Evolutionary conservation across 768 basidiomycete genomes (phyloP).

Genomic region (Collybia sp.): DNA sequence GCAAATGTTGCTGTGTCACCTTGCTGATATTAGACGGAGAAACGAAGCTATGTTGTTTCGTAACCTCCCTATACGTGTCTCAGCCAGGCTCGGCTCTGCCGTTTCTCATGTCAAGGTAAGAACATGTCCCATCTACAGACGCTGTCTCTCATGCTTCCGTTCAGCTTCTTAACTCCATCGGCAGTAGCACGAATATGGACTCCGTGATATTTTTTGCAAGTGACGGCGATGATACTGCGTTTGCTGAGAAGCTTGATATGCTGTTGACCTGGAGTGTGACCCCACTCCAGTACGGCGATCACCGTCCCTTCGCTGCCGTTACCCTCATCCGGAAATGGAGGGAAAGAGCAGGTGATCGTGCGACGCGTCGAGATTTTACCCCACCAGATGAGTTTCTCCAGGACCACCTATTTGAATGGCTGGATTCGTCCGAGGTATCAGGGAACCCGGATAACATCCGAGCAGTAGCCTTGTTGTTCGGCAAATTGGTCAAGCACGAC

Average conservation of each 20-base stretch:
- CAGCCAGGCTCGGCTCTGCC: conserved; percentile 57
- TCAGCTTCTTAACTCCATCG: conserved; percentile 76
- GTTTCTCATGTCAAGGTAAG: conserved; percentile 48
- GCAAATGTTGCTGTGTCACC: conserved; percentile 48
- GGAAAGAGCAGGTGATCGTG: conserved; percentile 55
- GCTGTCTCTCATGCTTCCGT: conserved; percentile 1
- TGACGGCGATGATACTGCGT: conserved; percentile 34
- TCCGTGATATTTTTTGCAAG: conserved; percentile 55
- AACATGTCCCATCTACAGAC: neutral
- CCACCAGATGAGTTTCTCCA: conserved; percentile 64
- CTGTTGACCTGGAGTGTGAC: conserved; percentile 81
- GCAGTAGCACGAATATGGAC: conserved; percentile 55
- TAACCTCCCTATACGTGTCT: conserved; percentile 56
- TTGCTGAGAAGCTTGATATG: conserved; percentile 67
- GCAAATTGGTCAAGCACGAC: conserved; percentile 63
- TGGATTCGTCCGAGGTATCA: conserved; percentile 63
- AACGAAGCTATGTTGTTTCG: conserved; percentile 81
- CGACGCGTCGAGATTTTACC: conserved; percentile 54
- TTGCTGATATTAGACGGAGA: conserved; percentile 66
- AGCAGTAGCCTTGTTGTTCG: conserved; percentile 64
- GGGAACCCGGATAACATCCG: conserved; percentile 50
- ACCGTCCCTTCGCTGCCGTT: conserved; percentile 70
- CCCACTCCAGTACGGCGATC: conserved; percentile 77
- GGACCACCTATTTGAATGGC: conserved; percentile 77
- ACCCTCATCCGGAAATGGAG: conserved; percentile 65